A percentile compares a stretch with the other conserved stretches of the same genome.
phyloP scores from a whole-genome alignment of 257 asterid species.

The Solanum sitiens region DNA sequence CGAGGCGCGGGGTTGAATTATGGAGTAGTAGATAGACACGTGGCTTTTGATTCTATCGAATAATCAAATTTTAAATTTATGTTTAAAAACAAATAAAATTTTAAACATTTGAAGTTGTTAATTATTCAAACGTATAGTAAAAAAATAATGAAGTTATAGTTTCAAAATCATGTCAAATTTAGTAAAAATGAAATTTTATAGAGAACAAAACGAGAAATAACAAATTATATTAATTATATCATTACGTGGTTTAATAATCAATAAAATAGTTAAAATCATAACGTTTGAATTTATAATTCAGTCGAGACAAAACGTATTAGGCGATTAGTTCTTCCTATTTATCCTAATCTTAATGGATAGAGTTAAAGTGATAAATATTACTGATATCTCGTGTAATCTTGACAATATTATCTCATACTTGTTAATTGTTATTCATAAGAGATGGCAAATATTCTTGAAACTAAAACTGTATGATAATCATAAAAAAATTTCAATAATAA shows the following conservation, averaged over 20 bases:
- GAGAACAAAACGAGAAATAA: not conserved
- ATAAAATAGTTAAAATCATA: too few species aligned
- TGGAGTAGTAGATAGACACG: not conserved
- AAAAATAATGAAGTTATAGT: not conserved
- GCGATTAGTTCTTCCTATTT: too few species aligned
- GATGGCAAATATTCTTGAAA: too few species aligned
- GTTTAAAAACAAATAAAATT: too few species aligned
- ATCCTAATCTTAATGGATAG: too few species aligned
- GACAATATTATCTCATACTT: too few species aligned
- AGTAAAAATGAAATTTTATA: not conserved
- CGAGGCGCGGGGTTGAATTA: not conserved
- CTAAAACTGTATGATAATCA: not conserved
- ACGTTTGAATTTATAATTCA: fast-evolving
- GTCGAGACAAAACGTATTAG: not conserved
- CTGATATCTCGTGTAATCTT: not conserved
- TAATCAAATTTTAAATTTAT: not conserved
- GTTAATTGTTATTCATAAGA: not conserved
- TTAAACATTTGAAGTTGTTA: too few species aligned
- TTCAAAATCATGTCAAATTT: not conserved
- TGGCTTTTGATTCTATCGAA: not conserved
- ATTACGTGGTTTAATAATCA: fast-evolving
- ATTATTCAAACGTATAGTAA: too few species aligned
- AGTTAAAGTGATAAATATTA: not conserved
- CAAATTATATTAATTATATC: not conserved
- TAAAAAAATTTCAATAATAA: too few species aligned